Percentiles rank a stretch among this genome's conserved stretches.
Conservation (phyloP, 2,329 filamentous ascomycete genomes). For the Microsporum ferrugineum region DNA sequence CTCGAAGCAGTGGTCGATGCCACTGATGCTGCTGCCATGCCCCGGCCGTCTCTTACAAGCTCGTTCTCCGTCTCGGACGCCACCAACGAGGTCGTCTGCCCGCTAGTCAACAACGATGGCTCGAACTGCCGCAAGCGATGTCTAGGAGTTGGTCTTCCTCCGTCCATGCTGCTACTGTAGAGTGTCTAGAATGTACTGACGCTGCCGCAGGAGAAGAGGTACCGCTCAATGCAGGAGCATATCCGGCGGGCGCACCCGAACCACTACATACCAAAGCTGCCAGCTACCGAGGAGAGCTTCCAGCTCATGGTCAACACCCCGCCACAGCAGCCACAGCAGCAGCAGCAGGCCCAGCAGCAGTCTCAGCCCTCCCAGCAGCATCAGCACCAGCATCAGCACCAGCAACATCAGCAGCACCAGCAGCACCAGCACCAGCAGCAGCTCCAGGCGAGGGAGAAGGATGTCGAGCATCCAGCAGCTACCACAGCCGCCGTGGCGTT, state of each 20-base stretch:
- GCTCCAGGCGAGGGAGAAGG: constrained; percentile 22
- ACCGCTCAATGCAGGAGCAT: constrained; percentile 98
- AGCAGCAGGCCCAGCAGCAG: constrained; percentile 16
- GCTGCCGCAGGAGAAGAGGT: constrained; percentile 71
- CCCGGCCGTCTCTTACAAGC: constrained; percentile 72
- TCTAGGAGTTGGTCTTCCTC: constrained; percentile 65
- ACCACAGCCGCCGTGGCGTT: constrained; percentile 75
- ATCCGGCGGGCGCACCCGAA: constrained; percentile 94
- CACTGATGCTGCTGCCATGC: constrained; percentile 46
- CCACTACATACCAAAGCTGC: constrained; percentile 94
- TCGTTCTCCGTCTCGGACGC: constrained; percentile 86
- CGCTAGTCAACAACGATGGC: constrained; percentile 88
- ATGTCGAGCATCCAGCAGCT: constrained; percentile 54
- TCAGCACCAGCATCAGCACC: constrained; percentile 54
- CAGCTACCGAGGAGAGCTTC: constrained; percentile 96
- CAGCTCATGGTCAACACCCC: constrained; percentile 88
- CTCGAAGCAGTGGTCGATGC: not conserved
- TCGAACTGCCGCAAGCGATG: constrained; percentile 96
- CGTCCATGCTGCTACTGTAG: not conserved
- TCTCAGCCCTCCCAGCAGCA: constrained; percentile 16
- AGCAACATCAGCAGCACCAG: constrained; percentile 49
- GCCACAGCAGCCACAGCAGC: constrained; percentile 57
- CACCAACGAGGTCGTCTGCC: constrained; percentile 94
- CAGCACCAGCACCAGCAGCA: constrained; percentile 1
- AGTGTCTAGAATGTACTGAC: not conserved